Conservation (phyloP, 352 stramenopile genomes). For the Phytophthora boehmeriae region DNA sequence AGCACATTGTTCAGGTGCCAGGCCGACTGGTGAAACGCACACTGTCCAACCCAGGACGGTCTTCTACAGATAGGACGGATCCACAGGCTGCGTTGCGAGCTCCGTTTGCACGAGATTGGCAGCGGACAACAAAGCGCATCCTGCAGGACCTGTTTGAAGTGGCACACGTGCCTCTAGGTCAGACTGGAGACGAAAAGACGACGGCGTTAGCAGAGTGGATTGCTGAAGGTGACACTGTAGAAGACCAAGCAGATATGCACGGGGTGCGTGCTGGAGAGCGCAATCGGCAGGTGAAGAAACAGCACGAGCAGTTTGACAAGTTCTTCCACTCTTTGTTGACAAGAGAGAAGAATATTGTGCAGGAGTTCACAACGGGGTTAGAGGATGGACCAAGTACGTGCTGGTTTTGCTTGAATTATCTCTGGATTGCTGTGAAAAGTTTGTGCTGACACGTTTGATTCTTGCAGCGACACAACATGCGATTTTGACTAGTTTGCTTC, state of each 20-base stretch:
- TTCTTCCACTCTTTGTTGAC: constrained; percentile 68
- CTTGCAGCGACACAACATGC: constrained; percentile 56
- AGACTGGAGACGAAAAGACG: constrained; percentile 10
- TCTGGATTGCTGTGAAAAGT: neutral
- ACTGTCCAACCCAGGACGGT: constrained; percentile 43
- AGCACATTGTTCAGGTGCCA: constrained; percentile 62
- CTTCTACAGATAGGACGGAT: constrained; percentile 23
- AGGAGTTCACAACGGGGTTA: constrained; percentile 67
- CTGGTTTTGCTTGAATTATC: neutral
- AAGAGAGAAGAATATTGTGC: constrained; percentile 80
- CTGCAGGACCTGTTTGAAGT: constrained; percentile 66
- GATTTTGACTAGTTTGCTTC: constrained; percentile 62
- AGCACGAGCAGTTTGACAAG: constrained; percentile 64
- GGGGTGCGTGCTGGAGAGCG: constrained; percentile 40
- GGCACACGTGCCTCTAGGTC: constrained; percentile 51
- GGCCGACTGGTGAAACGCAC: constrained; percentile 58
- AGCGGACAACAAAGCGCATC: constrained; percentile 64
- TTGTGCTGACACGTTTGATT: constrained; percentile 4
- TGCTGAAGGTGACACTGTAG: constrained; percentile 45
- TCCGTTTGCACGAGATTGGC: constrained; percentile 70
- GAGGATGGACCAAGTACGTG: constrained; percentile 70
- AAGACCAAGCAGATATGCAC: constrained; percentile 35
- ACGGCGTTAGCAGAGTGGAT: constrained; percentile 62
- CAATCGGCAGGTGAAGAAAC: constrained; percentile 46
- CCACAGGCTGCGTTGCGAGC: constrained; percentile 41